These are phyloP conservation scores for Kodamaea sagamina DNA, from an alignment of 805 yeast genomes.

Conservation along the genomic window DNA sequence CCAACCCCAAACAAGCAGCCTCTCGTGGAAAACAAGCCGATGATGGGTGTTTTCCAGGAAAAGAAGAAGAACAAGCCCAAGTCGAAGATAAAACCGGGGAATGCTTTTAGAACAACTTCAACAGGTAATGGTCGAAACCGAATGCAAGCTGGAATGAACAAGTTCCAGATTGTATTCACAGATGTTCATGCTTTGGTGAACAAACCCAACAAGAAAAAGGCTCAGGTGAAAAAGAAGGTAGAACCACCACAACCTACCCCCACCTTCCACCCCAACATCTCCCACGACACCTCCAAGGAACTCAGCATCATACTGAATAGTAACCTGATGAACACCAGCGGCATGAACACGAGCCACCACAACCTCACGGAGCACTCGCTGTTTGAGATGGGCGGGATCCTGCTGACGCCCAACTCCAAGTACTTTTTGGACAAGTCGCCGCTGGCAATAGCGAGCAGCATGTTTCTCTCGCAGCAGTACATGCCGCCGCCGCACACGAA, in stretches of 20 bases:
- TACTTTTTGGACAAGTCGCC: constrained; percentile 44
- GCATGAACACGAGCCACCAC: constrained; percentile 36
- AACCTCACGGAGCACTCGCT: constrained; percentile 43
- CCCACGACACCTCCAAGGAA: constrained; percentile 1
- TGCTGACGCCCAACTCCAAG: constrained; percentile 45
- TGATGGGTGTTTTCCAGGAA: constrained; percentile 13
- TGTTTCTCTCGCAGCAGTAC: constrained; percentile 14
- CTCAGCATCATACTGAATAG: constrained; percentile 4
- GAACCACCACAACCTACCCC: neutral
- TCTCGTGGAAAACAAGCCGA: constrained; percentile 9
- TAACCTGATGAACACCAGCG: constrained; percentile 19
- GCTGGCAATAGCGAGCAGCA: constrained; percentile 8
- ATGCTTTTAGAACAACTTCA: constrained; percentile 7
- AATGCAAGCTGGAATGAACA: constrained; percentile 44
- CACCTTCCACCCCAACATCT: constrained; percentile 14
- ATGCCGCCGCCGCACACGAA: constrained; percentile 20
- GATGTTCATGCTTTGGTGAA: constrained; percentile 31
- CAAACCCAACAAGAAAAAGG: constrained; percentile 16
- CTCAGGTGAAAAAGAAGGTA: neutral
- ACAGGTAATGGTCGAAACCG: constrained; percentile 8
- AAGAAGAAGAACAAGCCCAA: constrained; percentile 7
- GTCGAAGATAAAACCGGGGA: constrained; percentile 5
- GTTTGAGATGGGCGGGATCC: constrained; percentile 38
- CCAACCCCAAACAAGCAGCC: constrained; percentile 10
- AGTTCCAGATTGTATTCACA: constrained; percentile 49